Evolutionary conservation across 495 filamentous ascomycete species (phyloP), one percentile per base, ranked within the genome.

Genomic region (Annulohypoxylon nitens): DNA sequence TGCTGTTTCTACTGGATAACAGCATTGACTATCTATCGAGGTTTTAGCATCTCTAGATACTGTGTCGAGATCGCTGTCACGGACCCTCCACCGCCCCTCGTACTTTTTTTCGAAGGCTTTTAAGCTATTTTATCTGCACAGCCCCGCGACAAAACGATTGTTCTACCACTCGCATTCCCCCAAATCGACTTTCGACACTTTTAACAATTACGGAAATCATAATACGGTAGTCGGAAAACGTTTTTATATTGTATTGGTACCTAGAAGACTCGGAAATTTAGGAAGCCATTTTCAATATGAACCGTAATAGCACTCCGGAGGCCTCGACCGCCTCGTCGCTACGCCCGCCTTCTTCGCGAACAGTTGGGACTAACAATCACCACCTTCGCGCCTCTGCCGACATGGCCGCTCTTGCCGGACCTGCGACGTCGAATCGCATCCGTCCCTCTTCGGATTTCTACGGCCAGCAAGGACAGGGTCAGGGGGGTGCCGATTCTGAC

Each of bases 241-340:
- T 23, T 50, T 37, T 16, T 3, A 50, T 57, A 43, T 39, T 54
- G 62, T 2, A 30, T 73, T 78, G 55, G 20, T 61, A 67, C 33
- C 45, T 71, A 18, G 53, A 61, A 39, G 76, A 64, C 18, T 20
- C n/a, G 16, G n/a, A 69, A 55, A 33, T 30, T 36, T 12, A 37
- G 36, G 54, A 62, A 58, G 58, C 70, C 62, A 72, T 71, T 70
- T 53, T 72, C 70, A 80, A 82, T 90, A 93, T 93, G 74, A 98
- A 99, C 83, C 92, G 96, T 77, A 98, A 98, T 82, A 97, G 95
- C 87, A 99, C 95, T 53, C 96, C 96, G 34, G 97, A 98, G 82
- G 93, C 93, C 39, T 86, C 82, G 77, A 89, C 88, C 70, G 88
- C 92, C 72, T 97, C 96, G 43, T 92, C 92, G 53, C 90, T 98